A percentile compares a stretch with the other conserved stretches of the same genome.
phyloP scores from a whole-genome alignment of 192 early-diverging fungal species.

The Rhizophagus clarus region DNA sequence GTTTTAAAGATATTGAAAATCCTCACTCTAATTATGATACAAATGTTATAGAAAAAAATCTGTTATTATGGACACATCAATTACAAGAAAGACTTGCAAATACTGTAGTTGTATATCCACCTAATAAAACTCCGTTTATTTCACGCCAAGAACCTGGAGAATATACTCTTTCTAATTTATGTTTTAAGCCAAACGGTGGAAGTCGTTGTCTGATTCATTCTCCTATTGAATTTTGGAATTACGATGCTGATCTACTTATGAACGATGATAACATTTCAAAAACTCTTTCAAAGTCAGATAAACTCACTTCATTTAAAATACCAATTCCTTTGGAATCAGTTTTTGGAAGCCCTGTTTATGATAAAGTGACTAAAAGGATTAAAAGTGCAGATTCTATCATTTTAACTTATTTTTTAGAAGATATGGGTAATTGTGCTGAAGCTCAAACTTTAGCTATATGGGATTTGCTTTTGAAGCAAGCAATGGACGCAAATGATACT shows the following conservation, averaged over 20 bases:
- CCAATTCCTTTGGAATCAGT: conserved; percentile 16
- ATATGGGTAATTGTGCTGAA: conserved; percentile 12
- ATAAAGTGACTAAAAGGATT: conserved; percentile 3
- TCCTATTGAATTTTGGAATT: conserved; percentile 54
- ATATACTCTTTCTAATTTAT: conserved; percentile 8
- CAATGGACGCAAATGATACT: conserved; percentile 9
- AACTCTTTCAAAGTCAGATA: neutral
- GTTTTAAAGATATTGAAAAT: neutral
- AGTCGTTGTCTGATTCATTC: conserved; percentile 60
- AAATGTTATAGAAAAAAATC: conserved; percentile 11
- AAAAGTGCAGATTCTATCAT: conserved; percentile 52
- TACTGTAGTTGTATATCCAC: conserved; percentile 1
- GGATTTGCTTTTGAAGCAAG: conserved; percentile 47
- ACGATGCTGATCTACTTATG: neutral
- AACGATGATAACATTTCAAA: conserved; percentile 1
- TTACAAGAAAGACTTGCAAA: conserved; percentile 13
- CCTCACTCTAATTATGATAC: neutral
- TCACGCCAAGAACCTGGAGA: neutral
- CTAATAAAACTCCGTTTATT: neutral
- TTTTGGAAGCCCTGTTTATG: conserved; percentile 23
- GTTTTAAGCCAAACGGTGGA: conserved; percentile 18
- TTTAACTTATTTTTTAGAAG: conserved; percentile 57
- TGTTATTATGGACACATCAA: conserved; percentile 16
- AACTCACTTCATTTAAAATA: conserved; percentile 6
- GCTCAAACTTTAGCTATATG: conserved; percentile 38